Percentiles rank a stretch among this genome's conserved stretches.
These are phyloP conservation scores for Sporisorium reilianum DNA, from an alignment of 1,284 basidiomycete genomes.

Conservation along the genomic window DNA sequence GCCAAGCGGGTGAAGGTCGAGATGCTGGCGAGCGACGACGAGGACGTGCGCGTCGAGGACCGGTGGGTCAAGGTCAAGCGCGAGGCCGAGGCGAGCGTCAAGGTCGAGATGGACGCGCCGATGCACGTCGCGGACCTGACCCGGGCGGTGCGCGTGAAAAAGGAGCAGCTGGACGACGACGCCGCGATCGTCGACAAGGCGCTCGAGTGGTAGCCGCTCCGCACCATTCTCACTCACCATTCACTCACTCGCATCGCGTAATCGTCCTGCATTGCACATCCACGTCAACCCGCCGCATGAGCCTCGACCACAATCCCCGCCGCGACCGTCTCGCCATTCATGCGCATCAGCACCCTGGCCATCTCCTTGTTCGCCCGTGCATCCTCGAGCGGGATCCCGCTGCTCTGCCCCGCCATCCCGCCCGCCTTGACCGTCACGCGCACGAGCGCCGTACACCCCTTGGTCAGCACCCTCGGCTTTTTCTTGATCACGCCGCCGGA, in stretches of 20 bases:
- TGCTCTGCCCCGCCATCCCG: conserved; percentile 48
- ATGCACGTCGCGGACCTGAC: conserved; percentile 18
- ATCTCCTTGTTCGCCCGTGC: conserved; percentile 94
- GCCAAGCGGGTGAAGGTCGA: conserved; percentile 49
- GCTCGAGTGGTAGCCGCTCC: conserved; percentile 35
- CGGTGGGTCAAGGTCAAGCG: conserved; percentile 29
- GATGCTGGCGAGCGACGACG: conserved; percentile 28
- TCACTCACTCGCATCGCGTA: too few species aligned
- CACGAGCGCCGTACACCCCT: conserved; percentile 84
- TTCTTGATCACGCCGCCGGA: conserved; percentile 81
- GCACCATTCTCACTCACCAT: not conserved
- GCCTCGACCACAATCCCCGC: conserved; percentile 76
- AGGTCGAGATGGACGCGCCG: conserved; percentile 28
- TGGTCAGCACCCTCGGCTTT: conserved; percentile 84
- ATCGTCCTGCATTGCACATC: not conserved
- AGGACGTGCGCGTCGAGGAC: not conserved
- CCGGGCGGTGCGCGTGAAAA: not conserved
- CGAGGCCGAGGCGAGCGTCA: conserved; percentile 13
- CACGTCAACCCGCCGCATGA: conserved; percentile 3
- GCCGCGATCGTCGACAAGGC: conserved; percentile 18
- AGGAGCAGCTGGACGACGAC: conserved; percentile 24
- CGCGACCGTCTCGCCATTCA: conserved; percentile 92
- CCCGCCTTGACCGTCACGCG: conserved; percentile 73
- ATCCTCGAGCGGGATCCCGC: conserved; percentile 74
- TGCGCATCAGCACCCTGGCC: conserved; percentile 87